Percentiles rank a stretch among this genome's conserved stretches.
These are phyloP conservation scores for Gymnopilus junonius DNA, from an alignment of 768 basidiomycete species.

Conservation along the genomic window DNA sequence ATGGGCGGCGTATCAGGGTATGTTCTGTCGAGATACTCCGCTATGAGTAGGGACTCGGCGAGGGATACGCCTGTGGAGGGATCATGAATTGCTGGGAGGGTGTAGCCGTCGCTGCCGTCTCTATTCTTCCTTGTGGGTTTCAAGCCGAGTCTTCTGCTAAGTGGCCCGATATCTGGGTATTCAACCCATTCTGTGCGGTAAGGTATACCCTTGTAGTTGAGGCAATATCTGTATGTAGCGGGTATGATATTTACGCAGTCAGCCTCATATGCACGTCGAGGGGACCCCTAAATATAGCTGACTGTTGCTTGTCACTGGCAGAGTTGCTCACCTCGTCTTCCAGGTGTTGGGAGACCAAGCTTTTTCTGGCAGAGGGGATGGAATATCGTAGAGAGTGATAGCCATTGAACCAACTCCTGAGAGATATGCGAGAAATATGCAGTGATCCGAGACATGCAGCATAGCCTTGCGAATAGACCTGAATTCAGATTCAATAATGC, in stretches of 20 bases:
- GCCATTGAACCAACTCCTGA: too few species aligned
- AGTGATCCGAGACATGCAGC: background rate
- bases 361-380: slow-evolving; percentile 25
- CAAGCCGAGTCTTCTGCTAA: slow-evolving; percentile 40
- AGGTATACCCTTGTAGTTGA: slow-evolving; percentile 39
- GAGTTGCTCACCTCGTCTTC: slow-evolving; percentile 34
- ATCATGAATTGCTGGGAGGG: slow-evolving; percentile 55
- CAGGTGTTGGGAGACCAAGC: slow-evolving; percentile 41
- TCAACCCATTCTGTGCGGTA: slow-evolving; percentile 56
- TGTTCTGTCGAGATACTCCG: slow-evolving; percentile 51
- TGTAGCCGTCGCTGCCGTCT: slow-evolving; percentile 41
- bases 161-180: slow-evolving; percentile 48
- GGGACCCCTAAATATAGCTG: too few species aligned
- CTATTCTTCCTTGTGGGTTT: slow-evolving; percentile 32
- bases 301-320: too few species aligned
- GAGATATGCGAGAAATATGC: too few species aligned
- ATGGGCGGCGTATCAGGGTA: slow-evolving; percentile 48
- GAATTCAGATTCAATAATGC: background rate
- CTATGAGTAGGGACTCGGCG: slow-evolving; percentile 50
- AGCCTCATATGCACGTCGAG: too few species aligned
- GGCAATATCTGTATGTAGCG: slow-evolving; percentile 26
- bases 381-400: slow-evolving; percentile 42
- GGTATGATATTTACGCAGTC: background rate
- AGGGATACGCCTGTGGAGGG: slow-evolving; percentile 40
- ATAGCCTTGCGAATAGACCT: background rate